Percentiles rank a stretch among this genome's conserved stretches.
These are phyloP conservation scores for Psilocybe subaeruginosa DNA, from an alignment of 768 basidiomycete genomes.

Conservation along the genomic window DNA sequence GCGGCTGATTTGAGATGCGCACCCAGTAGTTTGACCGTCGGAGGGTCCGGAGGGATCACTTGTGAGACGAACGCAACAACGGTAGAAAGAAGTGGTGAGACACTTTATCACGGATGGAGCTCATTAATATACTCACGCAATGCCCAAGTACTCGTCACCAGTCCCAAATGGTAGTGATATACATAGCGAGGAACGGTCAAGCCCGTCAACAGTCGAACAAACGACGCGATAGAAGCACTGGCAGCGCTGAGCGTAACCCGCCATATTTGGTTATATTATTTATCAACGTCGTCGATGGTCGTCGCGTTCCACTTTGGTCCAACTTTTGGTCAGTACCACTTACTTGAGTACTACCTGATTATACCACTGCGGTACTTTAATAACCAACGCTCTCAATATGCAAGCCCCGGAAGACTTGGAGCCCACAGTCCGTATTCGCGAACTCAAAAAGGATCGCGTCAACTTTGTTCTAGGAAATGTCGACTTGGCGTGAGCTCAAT, in stretches of 20 bases:
- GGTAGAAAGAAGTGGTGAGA: neutral
- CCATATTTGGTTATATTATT: neutral
- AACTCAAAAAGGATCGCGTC: conserved; percentile 82
- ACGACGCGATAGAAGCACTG: neutral
- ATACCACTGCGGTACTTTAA: neutral
- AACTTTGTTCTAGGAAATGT: conserved; percentile 96
- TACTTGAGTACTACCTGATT: neutral
- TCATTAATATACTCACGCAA: neutral
- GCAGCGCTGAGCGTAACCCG: neutral
- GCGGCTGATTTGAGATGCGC: no score
- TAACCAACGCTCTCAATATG: conserved; percentile 26
- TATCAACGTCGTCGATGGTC: neutral
- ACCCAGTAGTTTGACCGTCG: neutral
- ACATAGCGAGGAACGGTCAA: conserved; percentile 3
- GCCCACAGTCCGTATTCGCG: conserved; percentile 80
- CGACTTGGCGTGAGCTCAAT: conserved; percentile 79
- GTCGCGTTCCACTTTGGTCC: neutral
- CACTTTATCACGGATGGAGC: neutral
- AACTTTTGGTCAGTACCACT: neutral
- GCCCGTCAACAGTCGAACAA: neutral
- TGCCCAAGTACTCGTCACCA: neutral
- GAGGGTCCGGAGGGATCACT: neutral
- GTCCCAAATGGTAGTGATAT: neutral
- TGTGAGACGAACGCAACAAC: neutral
- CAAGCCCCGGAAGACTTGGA: conserved; percentile 52